Evolutionary conservation across 2,329 filamentous ascomycete genomes (phyloP), one percentile per base, ranked within the genome.

Genomic region (Blastomyces emzantsi): DNA sequence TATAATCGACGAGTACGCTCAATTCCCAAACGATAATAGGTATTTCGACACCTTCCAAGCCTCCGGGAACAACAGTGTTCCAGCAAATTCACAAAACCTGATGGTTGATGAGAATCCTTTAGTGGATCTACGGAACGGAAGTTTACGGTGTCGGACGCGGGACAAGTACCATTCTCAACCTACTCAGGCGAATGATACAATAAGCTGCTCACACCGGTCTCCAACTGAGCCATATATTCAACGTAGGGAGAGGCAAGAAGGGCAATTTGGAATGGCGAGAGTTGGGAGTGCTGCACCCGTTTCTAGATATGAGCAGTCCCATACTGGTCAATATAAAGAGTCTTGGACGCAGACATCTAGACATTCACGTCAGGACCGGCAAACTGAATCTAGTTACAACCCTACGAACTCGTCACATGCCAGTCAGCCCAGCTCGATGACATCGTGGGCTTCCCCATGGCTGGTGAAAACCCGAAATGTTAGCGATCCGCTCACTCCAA

Each of bases 1-100:
- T 28, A 59, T 59, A 28, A 59, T 59, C n/a, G 57, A 59, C 3
- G 13, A 47, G 39, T 59, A 59, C 39, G 41, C 57, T 28, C 57
- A 47, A 19, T 19, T 59, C 22, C 57, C 57, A 41, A 25, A 47
- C 25, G 57, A 59, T 33, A 43, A 36, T 47, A 41, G n/a, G 3
- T 19, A 59, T 15, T 15, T 3, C 57, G 13, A 13, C 47, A 30
- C 11, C 22, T 33, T 19, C 57, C 57, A 59, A 28, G 39, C 2
- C 9, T 13, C 13, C 17, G 41, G 30, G 25, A 4, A 45, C 22
- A n/a, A 11, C 15, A 2, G 41, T 19, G 45, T 17, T 41, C 22
- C 7, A 17, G 19, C 6, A 41, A 59, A 43, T 30, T 19, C 41
- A 56, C 47, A 49, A 22, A 56, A 36, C 22, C 19, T 5, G 9